Percentiles rank a stretch among this genome's conserved stretches.
These are phyloP conservation scores for Mentha longifolia DNA, from an alignment of 257 asterid genomes.

Conservation along the genomic window DNA sequence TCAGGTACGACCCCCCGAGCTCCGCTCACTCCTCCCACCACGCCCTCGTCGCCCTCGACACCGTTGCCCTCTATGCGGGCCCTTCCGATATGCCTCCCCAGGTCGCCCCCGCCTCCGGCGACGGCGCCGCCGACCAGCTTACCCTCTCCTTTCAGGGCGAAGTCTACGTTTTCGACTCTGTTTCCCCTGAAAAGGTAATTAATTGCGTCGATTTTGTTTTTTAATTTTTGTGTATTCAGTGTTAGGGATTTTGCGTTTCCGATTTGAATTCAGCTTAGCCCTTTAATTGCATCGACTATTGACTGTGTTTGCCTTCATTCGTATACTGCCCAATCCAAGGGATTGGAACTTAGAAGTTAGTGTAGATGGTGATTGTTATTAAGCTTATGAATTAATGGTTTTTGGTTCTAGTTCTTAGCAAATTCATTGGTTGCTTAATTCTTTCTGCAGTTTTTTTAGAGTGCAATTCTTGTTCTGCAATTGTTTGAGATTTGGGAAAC, in stretches of 20 bases:
- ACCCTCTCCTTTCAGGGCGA: conserved; percentile 97
- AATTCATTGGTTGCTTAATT: background rate
- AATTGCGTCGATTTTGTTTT: background rate
- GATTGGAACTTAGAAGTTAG: conserved; percentile 10
- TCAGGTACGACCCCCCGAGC: conserved; percentile 59
- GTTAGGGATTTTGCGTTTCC: background rate
- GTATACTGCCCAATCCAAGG: background rate
- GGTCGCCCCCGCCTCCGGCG: conserved; percentile 38
- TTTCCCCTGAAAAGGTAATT: conserved; percentile 84
- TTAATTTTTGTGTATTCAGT: background rate
- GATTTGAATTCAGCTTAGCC: conserved; percentile 9
- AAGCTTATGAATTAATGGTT: background rate
- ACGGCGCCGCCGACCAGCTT: conserved; percentile 85
- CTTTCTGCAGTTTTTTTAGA: background rate
- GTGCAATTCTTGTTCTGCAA: background rate
- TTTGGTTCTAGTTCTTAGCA: background rate
- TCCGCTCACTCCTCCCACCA: conserved; percentile 71
- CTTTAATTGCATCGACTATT: conserved; percentile 1
- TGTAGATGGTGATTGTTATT: background rate
- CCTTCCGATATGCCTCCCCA: conserved; percentile 51
- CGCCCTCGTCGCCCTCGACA: conserved; percentile 55
- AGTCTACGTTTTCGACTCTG: conserved; percentile 90
- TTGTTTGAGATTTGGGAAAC: background rate
- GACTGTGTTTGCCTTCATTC: background rate
- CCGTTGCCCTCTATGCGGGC: conserved; percentile 46